These are phyloP conservation scores for Dissophora ornata DNA, from an alignment of 192 early-diverging fungal species.

Conservation along the genomic window DNA sequence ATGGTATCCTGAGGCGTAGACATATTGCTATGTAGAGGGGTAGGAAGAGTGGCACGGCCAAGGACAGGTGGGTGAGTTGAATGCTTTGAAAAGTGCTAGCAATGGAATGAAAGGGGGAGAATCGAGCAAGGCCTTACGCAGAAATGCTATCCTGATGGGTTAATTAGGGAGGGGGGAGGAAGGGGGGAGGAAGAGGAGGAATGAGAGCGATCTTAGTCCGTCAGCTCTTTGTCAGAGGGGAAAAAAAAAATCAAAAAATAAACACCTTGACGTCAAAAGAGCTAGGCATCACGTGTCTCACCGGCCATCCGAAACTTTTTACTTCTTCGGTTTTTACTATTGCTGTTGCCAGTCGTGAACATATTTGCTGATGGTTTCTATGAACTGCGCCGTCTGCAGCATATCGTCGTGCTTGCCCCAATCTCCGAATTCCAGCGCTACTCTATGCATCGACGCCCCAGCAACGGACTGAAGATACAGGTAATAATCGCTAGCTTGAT, in stretches of 20 bases:
- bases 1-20: constrained; percentile 59
- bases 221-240: no score
- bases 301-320: no score
- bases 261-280: background rate
- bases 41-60: background rate
- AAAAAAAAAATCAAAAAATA: constrained; percentile 4
- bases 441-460: background rate
- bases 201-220: constrained; percentile 6
- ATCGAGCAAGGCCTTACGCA: constrained; percentile 13
- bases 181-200: background rate
- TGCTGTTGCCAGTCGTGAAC: constrained; percentile 13
- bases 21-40: constrained; percentile 24
- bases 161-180: constrained; percentile 15
- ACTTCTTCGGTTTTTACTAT: background rate
- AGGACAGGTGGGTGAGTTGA: constrained; percentile 5
- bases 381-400: constrained; percentile 45
- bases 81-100: background rate
- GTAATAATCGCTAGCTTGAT: constrained; percentile 63
- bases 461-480: constrained; percentile 44
- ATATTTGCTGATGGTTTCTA: constrained; percentile 25
- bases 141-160: constrained; percentile 32
- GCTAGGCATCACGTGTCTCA: background rate
- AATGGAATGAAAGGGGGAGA: background rate
- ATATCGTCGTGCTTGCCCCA: constrained; percentile 50
- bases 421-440: constrained; percentile 48